Evolutionary conservation across 2,329 filamentous ascomycete species (phyloP).

Genomic region (Verticillium klebahnii): DNA sequence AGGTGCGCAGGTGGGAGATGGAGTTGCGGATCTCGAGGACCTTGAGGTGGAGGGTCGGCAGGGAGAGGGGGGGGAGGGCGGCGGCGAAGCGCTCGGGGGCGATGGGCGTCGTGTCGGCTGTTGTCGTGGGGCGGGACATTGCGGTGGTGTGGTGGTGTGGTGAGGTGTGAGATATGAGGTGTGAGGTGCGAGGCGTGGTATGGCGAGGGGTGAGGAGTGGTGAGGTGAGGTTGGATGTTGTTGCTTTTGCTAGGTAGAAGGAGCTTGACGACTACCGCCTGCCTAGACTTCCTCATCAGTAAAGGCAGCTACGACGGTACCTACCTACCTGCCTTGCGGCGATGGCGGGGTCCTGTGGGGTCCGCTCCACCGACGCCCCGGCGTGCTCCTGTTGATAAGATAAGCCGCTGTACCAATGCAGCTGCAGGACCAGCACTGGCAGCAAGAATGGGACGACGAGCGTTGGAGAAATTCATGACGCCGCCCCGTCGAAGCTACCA

Average conservation of each 20-base stretch:
- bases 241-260: background rate
- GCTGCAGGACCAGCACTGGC: no score
- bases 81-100: slow-evolving; percentile 57
- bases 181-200: background rate
- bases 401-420: background rate
- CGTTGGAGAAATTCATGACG: background rate
- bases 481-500: background rate
- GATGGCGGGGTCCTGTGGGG: background rate
- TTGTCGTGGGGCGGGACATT: background rate
- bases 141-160: background rate
- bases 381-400: background rate
- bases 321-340: background rate
- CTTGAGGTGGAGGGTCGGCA: slow-evolving; percentile 66
- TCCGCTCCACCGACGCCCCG: background rate
- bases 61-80: slow-evolving; percentile 62
- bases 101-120: slow-evolving; percentile 59
- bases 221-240: background rate
- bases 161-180: background rate
- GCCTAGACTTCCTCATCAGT: background rate
- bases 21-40: slow-evolving; percentile 71
- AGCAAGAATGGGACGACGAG: background rate
- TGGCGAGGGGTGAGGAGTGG: background rate
- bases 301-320: no score
- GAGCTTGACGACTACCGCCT: background rate
- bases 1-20: slow-evolving; percentile 68